Evolutionary conservation across 2,329 filamentous ascomycete genomes (phyloP), one percentile per base, ranked within the genome.

Genomic region (Tolypocladium ovalisporum): DNA sequence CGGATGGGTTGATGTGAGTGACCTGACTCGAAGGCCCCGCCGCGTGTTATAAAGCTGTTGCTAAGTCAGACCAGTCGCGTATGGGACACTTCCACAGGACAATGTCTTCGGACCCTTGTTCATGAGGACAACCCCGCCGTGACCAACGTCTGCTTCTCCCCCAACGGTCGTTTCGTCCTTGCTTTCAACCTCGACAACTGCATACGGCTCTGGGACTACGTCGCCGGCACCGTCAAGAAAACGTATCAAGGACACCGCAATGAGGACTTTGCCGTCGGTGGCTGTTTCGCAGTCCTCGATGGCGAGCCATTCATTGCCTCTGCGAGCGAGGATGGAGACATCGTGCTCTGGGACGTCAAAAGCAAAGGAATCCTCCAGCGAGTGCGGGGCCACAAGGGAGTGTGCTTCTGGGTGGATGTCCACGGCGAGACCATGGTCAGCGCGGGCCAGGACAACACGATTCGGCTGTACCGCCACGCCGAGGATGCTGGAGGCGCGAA

Each of bases 231-330:
- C 34, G 94, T 94, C 64, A 87, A 96, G 66, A 99, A 99, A 79
- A 99, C 94, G 17, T 99, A 97, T 72, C 91, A 97, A 70, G 94
- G 94, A 0, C 94, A 97, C 67, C 75, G 77, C 56, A 99, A 99
- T 70, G 79, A 84, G 56, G 86, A 86, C 60, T 97, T 88, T 72
- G 93, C 90, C 62, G 79, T 97, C n/a, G 84, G 84, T 3, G 90
- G 91, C 4, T 87, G 87, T 44, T 97, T 97, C 67, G 92, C 90
- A 15, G 79, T 83, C 56, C 65, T 73, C 49, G 73, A 66, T 15
- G 69, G 65, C 4, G 65, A 68, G 29, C 68, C 77, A 0, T 96
- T 96, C 65, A 82, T 92, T 19, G 88, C 86, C 0, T 88, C 88
- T 37, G 90, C 92, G 0, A 95, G 90, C 70, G 93, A 97, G 70